These are phyloP conservation scores for Fusarium virguliforme DNA, from an alignment of 2,329 filamentous ascomycete species.

Conservation along the genomic window DNA sequence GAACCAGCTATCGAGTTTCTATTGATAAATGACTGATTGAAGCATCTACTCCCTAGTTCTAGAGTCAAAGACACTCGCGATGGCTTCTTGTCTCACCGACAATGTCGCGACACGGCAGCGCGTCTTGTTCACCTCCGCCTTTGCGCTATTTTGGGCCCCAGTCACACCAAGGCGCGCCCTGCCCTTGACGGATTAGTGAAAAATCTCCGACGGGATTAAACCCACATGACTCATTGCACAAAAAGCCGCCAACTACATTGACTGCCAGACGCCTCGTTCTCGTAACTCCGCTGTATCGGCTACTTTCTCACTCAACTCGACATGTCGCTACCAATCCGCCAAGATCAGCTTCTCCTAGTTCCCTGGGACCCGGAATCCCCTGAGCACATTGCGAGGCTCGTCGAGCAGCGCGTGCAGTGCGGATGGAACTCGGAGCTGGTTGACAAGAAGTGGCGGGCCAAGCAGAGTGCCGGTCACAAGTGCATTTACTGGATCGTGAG, in stretches of 20 bases:
- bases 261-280: not conserved
- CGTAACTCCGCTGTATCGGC: not conserved
- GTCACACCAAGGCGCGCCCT: conserved; percentile 1
- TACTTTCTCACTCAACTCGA: too few species aligned
- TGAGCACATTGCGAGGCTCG: conserved; percentile 31
- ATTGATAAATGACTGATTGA: not conserved
- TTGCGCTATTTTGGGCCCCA: not conserved
- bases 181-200: not conserved
- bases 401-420: conserved; percentile 42
- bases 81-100: too few species aligned
- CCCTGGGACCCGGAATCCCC: conserved; percentile 47
- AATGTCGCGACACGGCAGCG: too few species aligned
- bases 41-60: not conserved
- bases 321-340: conserved; percentile 26
- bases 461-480: conserved; percentile 40
- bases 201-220: not conserved
- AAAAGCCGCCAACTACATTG: not conserved
- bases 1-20: not conserved
- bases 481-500: conserved; percentile 51
- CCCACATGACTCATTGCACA: not conserved
- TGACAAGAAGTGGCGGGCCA: conserved; percentile 33
- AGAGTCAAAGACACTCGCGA: too few species aligned
- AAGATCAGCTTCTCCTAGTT: conserved; percentile 34
- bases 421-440: conserved; percentile 45
- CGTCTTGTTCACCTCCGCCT: not conserved